A percentile compares a stretch with the other conserved stretches of the same genome.
These are phyloP conservation scores for Dipteronia sinensis DNA, from an alignment of 345 rosid species.

Conservation along the genomic window DNA sequence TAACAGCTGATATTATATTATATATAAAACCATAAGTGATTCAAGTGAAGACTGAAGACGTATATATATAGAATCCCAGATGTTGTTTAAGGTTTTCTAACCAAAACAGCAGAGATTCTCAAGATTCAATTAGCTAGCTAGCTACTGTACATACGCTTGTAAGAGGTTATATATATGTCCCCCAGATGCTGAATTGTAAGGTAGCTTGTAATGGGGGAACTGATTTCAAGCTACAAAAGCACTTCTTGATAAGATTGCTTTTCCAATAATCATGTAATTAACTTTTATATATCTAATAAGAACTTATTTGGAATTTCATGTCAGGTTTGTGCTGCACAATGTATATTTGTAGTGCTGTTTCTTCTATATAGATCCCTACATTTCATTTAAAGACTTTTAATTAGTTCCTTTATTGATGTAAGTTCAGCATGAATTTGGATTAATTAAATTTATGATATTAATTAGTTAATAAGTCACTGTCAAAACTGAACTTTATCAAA, in stretches of 20 bases:
- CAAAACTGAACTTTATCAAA: no score
- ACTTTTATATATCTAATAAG: not conserved
- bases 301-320: not conserved
- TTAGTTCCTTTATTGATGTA: no score
- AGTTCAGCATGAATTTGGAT: no score
- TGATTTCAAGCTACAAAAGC: not conserved
- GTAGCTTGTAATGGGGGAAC: not conserved
- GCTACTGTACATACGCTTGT: not conserved
- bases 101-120: not conserved
- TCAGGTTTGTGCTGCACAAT: not conserved
- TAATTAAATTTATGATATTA: no score
- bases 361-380: no score
- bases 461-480: no score
- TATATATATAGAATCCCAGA: not conserved
- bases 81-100: not conserved
- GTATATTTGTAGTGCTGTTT: no score
- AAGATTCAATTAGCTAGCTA: not conserved
- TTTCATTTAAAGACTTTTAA: no score
- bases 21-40: not conserved
- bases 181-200: not conserved
- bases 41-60: not conserved
- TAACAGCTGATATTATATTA: no score
- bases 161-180: not conserved
- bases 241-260: not conserved
- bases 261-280: not conserved